Evolutionary conservation across 345 rosid species (phyloP).

Genomic region (Gossypium australe): DNA sequence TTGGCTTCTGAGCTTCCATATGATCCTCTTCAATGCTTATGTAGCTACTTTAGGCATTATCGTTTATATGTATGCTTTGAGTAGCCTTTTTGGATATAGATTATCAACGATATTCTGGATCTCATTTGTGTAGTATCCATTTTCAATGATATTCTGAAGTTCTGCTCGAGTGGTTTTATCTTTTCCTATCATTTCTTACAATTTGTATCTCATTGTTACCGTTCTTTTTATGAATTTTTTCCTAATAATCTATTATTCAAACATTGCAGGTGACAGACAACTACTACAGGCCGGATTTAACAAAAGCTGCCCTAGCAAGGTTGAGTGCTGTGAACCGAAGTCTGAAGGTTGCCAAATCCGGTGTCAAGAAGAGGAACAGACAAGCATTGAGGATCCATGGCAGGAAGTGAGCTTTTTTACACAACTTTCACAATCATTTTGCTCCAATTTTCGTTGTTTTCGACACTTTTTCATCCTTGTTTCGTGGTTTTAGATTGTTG

Average conservation of each 20-base stretch:
- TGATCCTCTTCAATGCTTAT: background rate
- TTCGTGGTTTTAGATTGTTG: background rate
- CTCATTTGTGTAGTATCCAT: background rate
- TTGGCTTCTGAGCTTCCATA: slow-evolving; percentile 50
- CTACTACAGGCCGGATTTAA: slow-evolving; percentile 92
- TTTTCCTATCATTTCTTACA: background rate
- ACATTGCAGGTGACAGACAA: slow-evolving; percentile 61
- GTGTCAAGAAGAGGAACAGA: slow-evolving; percentile 87
- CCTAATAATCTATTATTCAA: background rate
- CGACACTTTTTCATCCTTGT: background rate
- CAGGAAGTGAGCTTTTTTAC: slow-evolving; percentile 29
- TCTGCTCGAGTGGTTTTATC: background rate
- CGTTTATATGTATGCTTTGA: background rate
- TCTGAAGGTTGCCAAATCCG: slow-evolving; percentile 80
- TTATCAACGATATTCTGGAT: background rate
- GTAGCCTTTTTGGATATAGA: background rate
- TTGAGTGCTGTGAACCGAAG: slow-evolving; percentile 74
- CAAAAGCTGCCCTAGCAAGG: slow-evolving; percentile 84
- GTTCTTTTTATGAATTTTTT: background rate
- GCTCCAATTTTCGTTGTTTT: background rate
- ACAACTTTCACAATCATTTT: background rate
- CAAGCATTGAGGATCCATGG: slow-evolving; percentile 39
- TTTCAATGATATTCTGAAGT: background rate
- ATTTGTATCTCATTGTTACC: background rate
- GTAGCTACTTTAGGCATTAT: background rate